These are phyloP conservation scores for Pleurotus ostreatus DNA, from an alignment of 768 basidiomycete genomes.

Conservation along the genomic window DNA sequence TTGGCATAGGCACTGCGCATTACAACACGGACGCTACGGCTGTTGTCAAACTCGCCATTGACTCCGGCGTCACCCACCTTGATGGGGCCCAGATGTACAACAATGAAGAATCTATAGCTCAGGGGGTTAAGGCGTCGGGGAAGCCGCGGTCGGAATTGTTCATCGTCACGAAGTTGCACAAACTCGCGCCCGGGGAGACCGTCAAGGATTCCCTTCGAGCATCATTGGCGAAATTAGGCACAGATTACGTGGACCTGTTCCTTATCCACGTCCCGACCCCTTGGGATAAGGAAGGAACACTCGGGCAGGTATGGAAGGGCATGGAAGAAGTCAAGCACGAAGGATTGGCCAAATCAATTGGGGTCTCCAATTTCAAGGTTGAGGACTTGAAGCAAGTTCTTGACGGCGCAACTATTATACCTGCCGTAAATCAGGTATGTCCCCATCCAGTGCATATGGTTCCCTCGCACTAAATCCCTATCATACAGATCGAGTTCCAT, in stretches of 20 bases:
- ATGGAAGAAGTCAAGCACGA: conserved; percentile 54
- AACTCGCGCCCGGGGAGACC: conserved; percentile 35
- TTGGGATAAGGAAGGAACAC: conserved; percentile 29
- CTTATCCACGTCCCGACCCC: conserved; percentile 50
- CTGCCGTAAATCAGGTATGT: conserved; percentile 67
- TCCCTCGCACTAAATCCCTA: neutral
- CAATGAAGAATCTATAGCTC: conserved; percentile 53
- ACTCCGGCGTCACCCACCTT: conserved; percentile 55
- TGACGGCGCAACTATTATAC: conserved; percentile 45
- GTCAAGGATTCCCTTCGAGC: conserved; percentile 44
- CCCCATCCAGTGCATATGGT: neutral
- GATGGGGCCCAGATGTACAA: conserved; percentile 60
- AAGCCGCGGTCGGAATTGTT: conserved; percentile 53
- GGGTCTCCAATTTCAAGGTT: conserved; percentile 66
- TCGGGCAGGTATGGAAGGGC: conserved; percentile 53
- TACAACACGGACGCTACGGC: conserved; percentile 38
- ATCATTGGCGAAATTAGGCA: conserved; percentile 49
- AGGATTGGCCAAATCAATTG: conserved; percentile 52
- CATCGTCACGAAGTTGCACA: conserved; percentile 57
- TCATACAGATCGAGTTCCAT: conserved; percentile 56
- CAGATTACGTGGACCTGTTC: conserved; percentile 60
- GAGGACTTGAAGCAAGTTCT: conserved; percentile 50
- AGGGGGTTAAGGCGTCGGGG: conserved; percentile 44
- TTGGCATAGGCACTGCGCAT: conserved; percentile 59
- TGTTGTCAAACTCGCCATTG: conserved; percentile 42